phyloP scores from a whole-genome alignment of 2,329 filamentous ascomycete genomes.

The Cylindrodendrum hubeiense region DNA sequence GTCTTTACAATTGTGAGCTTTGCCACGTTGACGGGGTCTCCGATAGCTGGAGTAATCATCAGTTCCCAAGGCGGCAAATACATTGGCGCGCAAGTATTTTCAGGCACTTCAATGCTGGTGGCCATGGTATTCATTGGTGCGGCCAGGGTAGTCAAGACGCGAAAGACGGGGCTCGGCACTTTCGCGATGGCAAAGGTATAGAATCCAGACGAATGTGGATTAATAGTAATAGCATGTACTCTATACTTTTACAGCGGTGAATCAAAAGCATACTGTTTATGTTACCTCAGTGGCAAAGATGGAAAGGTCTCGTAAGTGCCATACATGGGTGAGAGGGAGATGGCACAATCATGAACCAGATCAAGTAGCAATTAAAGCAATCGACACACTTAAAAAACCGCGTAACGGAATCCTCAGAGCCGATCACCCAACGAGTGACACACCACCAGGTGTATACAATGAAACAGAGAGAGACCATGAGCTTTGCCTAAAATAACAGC shows the following conservation, averaged over 20 bases:
- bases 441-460: too few species aligned
- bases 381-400: background rate
- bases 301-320: background rate
- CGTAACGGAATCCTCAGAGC: background rate
- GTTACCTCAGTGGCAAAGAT: background rate
- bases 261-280: background rate
- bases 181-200: background rate
- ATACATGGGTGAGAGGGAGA: too few species aligned
- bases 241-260: background rate
- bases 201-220: background rate
- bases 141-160: slow-evolving; percentile 26
- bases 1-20: slow-evolving; percentile 53
- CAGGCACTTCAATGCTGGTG: slow-evolving; percentile 30
- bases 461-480: too few species aligned
- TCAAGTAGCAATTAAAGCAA: background rate
- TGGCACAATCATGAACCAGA: too few species aligned
- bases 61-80: slow-evolving; percentile 30
- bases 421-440: too few species aligned
- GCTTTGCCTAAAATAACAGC: too few species aligned
- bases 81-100: slow-evolving; percentile 37
- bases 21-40: slow-evolving; percentile 54
- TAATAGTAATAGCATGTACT: background rate
- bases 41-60: slow-evolving; percentile 43
- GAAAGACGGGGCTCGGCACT: slow-evolving; percentile 14
- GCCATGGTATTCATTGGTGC: slow-evolving; percentile 27